These are phyloP conservation scores for Neurospora sp. DNA, from an alignment of 2,329 filamentous ascomycete genomes.

Conservation along the genomic window DNA sequence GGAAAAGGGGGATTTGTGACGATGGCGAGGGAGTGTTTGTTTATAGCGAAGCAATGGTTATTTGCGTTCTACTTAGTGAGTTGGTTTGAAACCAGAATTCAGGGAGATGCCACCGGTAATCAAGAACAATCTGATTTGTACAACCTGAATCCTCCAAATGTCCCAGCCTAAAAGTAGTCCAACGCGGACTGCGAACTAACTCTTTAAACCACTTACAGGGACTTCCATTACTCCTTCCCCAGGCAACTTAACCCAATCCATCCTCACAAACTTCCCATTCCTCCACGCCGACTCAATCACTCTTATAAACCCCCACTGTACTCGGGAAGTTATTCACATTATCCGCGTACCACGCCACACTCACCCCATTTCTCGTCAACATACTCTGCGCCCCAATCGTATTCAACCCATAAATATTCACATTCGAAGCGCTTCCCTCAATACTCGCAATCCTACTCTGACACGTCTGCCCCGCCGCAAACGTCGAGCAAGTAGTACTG, in stretches of 20 bases:
- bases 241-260: neutral
- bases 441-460: conserved; percentile 33
- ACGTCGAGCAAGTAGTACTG: conserved; percentile 37
- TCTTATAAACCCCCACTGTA: conserved; percentile 27
- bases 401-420: conserved; percentile 35
- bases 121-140: neutral
- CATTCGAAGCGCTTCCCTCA: conserved; percentile 18
- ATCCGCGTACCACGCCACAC: conserved; percentile 26
- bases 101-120: neutral
- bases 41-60: neutral
- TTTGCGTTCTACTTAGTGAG: neutral
- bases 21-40: neutral
- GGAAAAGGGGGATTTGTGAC: neutral
- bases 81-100: neutral
- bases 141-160: neutral
- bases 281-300: conserved; percentile 5
- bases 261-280: neutral
- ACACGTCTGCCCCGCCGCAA: conserved; percentile 32
- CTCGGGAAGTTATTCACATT: conserved; percentile 31
- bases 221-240: too few relatives aligned
- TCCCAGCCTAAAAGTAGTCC: neutral
- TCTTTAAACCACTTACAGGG: neutral
- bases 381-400: conserved; percentile 33
- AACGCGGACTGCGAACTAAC: neutral
- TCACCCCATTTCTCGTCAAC: conserved; percentile 26